Evolutionary conservation across 345 rosid species (phyloP).

Genomic region (Populus simonii): DNA sequence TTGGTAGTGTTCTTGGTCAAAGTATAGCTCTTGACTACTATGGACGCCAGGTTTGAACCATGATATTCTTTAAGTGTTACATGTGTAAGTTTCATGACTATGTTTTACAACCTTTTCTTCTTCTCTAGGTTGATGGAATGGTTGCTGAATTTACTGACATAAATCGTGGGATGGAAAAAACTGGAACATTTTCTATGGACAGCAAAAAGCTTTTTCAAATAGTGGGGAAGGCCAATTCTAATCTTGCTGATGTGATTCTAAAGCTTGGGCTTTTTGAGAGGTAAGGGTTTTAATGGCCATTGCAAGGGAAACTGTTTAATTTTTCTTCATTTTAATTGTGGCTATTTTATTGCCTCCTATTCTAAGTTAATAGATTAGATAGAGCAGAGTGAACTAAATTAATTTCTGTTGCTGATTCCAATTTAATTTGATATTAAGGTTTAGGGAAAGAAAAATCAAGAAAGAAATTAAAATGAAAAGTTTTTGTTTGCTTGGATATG

Average conservation of each 20-base stretch:
- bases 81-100: not conserved
- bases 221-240: slow-evolving; percentile 93
- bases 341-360: not conserved
- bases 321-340: not conserved
- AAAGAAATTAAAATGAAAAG: not conserved
- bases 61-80: not conserved
- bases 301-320: not conserved
- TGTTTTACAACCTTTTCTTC: not conserved
- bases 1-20: slow-evolving; percentile 95
- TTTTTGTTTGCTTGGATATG: not conserved
- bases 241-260: slow-evolving; percentile 91
- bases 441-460: not conserved
- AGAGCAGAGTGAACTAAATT: not conserved
- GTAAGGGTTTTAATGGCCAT: slow-evolving; percentile 33
- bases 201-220: slow-evolving; percentile 92
- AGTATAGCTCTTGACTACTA: slow-evolving; percentile 96
- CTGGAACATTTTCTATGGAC: slow-evolving; percentile 93
- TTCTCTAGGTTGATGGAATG: slow-evolving; percentile 87
- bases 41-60: slow-evolving; percentile 80
- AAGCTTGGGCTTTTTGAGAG: slow-evolving; percentile 98
- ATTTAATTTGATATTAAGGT: not conserved
- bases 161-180: slow-evolving; percentile 90
- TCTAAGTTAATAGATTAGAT: not conserved
- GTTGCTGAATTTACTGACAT: slow-evolving; percentile 96
- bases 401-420: not conserved